Percentiles rank a stretch among this genome's conserved stretches.
These are phyloP conservation scores for Chlorociboria aeruginascens DNA, from an alignment of 495 filamentous ascomycete genomes.

Conservation along the genomic window DNA sequence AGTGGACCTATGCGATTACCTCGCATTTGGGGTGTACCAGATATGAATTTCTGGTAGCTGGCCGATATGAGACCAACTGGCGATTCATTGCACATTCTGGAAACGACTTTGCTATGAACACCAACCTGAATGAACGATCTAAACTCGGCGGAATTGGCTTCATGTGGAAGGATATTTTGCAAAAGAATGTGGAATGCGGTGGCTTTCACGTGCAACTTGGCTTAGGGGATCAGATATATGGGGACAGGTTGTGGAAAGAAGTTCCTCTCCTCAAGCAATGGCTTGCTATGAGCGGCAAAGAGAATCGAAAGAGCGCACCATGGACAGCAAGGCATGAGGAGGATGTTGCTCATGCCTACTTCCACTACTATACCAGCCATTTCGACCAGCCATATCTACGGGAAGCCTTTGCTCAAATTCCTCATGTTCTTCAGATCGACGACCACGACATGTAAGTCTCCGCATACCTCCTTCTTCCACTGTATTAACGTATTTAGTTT, in stretches of 20 bases:
- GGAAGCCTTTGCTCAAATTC: conserved; percentile 95
- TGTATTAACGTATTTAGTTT: conserved; percentile 43
- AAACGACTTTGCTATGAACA: conserved; percentile 85
- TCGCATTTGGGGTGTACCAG: conserved; percentile 92
- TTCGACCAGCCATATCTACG: conserved; percentile 91
- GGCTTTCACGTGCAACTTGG: conserved; percentile 92
- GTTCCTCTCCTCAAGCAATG: conserved; percentile 87
- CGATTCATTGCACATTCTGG: conserved; percentile 93
- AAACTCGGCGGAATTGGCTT: conserved; percentile 79
- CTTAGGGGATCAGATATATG: conserved; percentile 90
- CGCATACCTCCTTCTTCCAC: not conserved
- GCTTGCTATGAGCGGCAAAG: conserved; percentile 80
- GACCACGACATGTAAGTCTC: conserved; percentile 96
- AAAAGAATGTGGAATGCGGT: conserved; percentile 91
- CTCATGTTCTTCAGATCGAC: conserved; percentile 83
- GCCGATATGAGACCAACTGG: conserved; percentile 82
- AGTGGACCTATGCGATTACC: conserved; percentile 98
- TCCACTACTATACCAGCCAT: conserved; percentile 96
- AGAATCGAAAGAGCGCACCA: conserved; percentile 74
- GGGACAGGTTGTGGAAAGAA: conserved; percentile 93
- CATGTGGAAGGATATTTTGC: conserved; percentile 99
- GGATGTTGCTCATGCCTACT: conserved; percentile 89
- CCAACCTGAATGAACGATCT: conserved; percentile 71
- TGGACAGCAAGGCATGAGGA: conserved; percentile 94
- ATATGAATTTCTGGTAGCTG: conserved; percentile 96